Conservation (phyloP, 2,329 filamentous ascomycete species). For the Domatiomyces catenatus region DNA sequence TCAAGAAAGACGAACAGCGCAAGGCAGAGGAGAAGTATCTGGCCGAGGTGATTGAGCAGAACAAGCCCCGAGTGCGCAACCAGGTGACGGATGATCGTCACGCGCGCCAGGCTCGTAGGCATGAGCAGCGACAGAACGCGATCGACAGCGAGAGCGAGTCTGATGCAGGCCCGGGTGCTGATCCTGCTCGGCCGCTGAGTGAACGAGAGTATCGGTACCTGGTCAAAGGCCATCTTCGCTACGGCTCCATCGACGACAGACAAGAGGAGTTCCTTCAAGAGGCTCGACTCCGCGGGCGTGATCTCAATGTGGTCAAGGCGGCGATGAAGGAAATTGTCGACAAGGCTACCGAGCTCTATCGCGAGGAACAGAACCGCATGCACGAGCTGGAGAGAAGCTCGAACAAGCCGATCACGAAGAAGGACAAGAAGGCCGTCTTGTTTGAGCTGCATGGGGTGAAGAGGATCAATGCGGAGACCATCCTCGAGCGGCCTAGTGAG, state of each 20-base stretch:
- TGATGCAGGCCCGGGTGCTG: constrained; percentile 46
- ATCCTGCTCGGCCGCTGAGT: constrained; percentile 76
- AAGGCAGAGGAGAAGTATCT: constrained; percentile 72
- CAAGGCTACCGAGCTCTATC: constrained; percentile 52
- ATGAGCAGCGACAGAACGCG: constrained; percentile 47
- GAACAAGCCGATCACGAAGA: constrained; percentile 78
- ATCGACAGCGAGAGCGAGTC: constrained; percentile 57
- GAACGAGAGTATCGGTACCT: constrained; percentile 90
- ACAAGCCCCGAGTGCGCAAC: constrained; percentile 62
- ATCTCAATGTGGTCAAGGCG: constrained; percentile 60
- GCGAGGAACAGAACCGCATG: constrained; percentile 53
- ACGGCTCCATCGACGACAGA: constrained; percentile 77
- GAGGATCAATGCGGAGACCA: constrained; percentile 88
- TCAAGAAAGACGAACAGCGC: constrained; percentile 79
- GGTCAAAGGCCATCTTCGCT: constrained; percentile 78
- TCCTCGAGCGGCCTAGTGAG: constrained; percentile 78
- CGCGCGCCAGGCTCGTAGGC: constrained; percentile 53
- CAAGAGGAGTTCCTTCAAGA: constrained; percentile 76
- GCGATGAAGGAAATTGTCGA: constrained; percentile 67
- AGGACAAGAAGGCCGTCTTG: constrained; percentile 90
- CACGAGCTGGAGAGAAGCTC: constrained; percentile 51
- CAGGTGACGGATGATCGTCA: constrained; percentile 38
- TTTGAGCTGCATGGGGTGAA: constrained; percentile 91
- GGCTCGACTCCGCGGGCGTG: constrained; percentile 67
- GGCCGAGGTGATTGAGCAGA: constrained; percentile 67